Conservation (phyloP, 345 rosid species). For the Gynandropsis gynandra region DNA sequence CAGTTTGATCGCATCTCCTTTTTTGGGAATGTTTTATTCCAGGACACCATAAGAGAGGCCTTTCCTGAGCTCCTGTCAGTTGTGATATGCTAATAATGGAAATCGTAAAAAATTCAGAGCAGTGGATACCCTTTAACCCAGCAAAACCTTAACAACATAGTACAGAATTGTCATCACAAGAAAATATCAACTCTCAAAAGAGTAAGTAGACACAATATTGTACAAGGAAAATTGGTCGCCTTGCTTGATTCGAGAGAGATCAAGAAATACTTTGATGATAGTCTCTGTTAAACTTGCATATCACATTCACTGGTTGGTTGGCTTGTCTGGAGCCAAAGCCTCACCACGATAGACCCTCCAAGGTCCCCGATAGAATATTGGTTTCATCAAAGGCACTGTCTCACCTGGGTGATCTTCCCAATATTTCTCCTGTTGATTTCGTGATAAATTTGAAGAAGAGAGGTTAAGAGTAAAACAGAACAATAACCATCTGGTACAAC, state of each 20-base stretch:
- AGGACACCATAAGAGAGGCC: slow-evolving; percentile 18
- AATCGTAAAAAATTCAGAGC: slow-evolving; percentile 1
- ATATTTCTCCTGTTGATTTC: slow-evolving; percentile 59
- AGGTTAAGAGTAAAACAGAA: slow-evolving; percentile 12
- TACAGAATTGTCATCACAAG: slow-evolving; percentile 8
- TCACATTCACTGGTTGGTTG: slow-evolving; percentile 35
- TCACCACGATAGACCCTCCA: slow-evolving; percentile 79
- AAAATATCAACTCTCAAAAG: not conserved
- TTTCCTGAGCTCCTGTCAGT: not conserved
- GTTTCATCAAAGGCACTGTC: slow-evolving; percentile 73
- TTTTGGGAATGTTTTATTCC: slow-evolving; percentile 13
- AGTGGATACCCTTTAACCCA: slow-evolving; percentile 20
- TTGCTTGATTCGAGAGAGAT: not conserved
- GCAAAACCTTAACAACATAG: not conserved
- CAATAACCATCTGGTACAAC: not conserved
- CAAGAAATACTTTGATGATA: not conserved
- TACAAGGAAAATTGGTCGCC: slow-evolving; percentile 1
- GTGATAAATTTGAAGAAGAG: slow-evolving; percentile 3
- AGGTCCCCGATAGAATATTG: slow-evolving; percentile 68
- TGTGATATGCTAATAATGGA: slow-evolving; percentile 20
- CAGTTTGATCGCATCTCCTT: not conserved
- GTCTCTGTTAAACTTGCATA: not conserved
- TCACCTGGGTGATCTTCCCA: slow-evolving; percentile 95
- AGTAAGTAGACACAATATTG: slow-evolving; percentile 14
- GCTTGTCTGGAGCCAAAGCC: slow-evolving; percentile 29